Base-by-base conservation (phyloP, 768 basidiomycete species). In the Cystobasidium ongulense region DNA sequence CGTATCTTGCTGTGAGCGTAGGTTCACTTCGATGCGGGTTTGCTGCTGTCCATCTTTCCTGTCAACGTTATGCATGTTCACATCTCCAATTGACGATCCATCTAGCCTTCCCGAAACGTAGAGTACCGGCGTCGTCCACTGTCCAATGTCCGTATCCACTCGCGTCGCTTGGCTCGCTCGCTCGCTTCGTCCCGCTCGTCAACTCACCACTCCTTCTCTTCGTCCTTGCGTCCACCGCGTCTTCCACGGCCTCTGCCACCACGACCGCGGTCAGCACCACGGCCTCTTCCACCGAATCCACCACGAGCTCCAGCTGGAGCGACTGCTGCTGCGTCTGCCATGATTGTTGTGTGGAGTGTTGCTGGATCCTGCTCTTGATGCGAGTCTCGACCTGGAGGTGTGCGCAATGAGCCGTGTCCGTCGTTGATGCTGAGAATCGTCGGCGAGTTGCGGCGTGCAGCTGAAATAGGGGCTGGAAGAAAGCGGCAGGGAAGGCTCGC, bases 201-300 rank as follows among this genome's bases (percentile, higher is more conserved):
- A 35, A 82, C 85, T 82, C 82, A 96, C 95, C 96, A 98, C 83
- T 98, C 96, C 86, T 98, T 97, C 85, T 98, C 96, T 83, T 98
- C 96, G 80, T 99, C 96, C 86, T 96, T 97, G 86, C 92, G 92
- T 74, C 91, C 91, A 73, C 95, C 96, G 78, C 95, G 90, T 79
- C 96, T 89, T 43, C 80, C 80, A 66, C 81, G 76, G 72, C 77
- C 80, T 74, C 82, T 81, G 75, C 91, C 87, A n/a, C n/a, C n/a
- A 70, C 91, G 80, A 76, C 78, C 79, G 53, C 78, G 74, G 36
- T 52, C 78, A 36, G 71, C 73, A 52, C 73, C 73, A 29, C 73
- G 64, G 25, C 81, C 87, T 72, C 91, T 90, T 78, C 92, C 88
- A 76, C 92, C 90, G 76, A 91, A 88, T 76, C 91, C 92, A 81